phyloP scores from a whole-genome alignment of 176 grass and related monocot species.

The Raddia guianensis region DNA sequence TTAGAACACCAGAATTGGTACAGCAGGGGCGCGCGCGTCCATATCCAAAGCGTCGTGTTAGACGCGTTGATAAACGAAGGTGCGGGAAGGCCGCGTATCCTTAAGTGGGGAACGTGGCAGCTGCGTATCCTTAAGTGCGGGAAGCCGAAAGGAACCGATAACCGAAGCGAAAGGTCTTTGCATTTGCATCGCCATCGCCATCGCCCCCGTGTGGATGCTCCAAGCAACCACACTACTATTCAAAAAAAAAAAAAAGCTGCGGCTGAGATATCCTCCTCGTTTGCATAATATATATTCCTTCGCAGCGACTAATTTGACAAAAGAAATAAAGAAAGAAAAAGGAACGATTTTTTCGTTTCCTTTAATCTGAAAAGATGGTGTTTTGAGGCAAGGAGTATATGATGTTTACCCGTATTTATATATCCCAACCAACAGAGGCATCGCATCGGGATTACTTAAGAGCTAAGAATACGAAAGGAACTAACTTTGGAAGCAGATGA shows the following conservation, averaged over 20 bases:
- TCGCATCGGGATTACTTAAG: not conserved
- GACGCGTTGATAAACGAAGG: not conserved
- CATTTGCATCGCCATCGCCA: no score
- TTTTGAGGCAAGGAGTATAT: no score
- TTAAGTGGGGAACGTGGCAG: not conserved
- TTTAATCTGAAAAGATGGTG: no score
- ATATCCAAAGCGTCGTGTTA: not conserved
- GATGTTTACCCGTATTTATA: no score
- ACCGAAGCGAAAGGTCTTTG: conserved; percentile 18
- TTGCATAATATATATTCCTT: not conserved
- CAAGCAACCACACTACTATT: not conserved
- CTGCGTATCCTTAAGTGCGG: not conserved
- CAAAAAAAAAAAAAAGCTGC: not conserved
- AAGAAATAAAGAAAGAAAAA: no score
- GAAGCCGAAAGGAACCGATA: conserved; percentile 33
- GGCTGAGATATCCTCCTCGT: no score
- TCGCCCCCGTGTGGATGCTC: not conserved
- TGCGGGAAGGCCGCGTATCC: not conserved
- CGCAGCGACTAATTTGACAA: not conserved
- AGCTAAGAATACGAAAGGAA: not conserved
- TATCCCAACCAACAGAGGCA: no score
- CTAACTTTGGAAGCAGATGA: no score
- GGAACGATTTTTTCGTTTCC: no score
- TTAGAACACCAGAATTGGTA: not conserved
- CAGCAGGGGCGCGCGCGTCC: not conserved